Base-by-base conservation (phyloP, 1,139 yeast genomes). In the Suhomyces chickasaworum region DNA sequence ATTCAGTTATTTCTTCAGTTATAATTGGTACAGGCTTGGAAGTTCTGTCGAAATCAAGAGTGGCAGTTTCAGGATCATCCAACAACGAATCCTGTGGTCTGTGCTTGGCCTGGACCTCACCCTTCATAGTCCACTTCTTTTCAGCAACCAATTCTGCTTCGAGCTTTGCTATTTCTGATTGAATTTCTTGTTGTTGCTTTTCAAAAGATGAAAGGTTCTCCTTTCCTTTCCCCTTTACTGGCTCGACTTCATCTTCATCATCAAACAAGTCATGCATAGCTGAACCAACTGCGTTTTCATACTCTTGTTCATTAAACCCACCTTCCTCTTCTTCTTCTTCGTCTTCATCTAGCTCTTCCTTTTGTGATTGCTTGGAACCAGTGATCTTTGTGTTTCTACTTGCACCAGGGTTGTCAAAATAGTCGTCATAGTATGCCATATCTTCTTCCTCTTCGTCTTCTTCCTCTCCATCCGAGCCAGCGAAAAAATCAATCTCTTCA, bases 81-180 rank as follows among this genome's bases (percentile, higher is more conserved):
- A 75, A 61, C 32, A 93, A 72, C 1, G 98, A 86, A 66, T 93
- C 97, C 41, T 75, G 73, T 3, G 96, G 96, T 60, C 99, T 80
- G 55, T 86, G 89, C 52, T 77, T 80, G 1, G 91, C 88, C 44
- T 80, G 78, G 2, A 89, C 90, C 68, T 93, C 99, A 66, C 99
- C 99, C 61, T 84, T 86, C 78, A 91, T 78, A 7, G 96, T 84
- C 99, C 99, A 93, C 59, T 84, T 84, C 71, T 93, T 93, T 51
- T 87, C 93, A 1, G 90, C 93, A 22, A 93, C 84, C 23, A 95
- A 84, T 61, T 91, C 98, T 31, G 83, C 81, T 67, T 93, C 99
- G 44, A 90, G 73, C 56, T 80, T 76, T 33, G 79, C 80, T 51
- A 93, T 93, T 65, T 93, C 96, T 36, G 78, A 76, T 60, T 85